Conservation (phyloP, 495 filamentous ascomycete genomes). For the Aspergillus diversus region DNA sequence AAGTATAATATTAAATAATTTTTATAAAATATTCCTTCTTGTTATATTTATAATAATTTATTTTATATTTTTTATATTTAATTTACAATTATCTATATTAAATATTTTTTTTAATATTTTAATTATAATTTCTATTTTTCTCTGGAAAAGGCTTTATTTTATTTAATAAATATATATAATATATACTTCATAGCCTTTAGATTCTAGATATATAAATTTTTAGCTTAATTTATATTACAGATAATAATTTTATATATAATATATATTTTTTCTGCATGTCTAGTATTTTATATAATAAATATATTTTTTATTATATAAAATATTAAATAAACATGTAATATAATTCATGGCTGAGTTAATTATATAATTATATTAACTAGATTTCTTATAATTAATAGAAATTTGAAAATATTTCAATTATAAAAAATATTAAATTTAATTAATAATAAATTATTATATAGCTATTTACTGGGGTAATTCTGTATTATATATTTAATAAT, state of each 20-base stretch:
- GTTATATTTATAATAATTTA: constrained; percentile 10
- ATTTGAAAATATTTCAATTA: constrained; percentile 16
- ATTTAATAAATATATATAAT: constrained; percentile 11
- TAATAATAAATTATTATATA: background rate
- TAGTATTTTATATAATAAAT: no score
- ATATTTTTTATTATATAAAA: no score
- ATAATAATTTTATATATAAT: no score
- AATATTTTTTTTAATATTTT: background rate
- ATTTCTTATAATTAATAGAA: background rate
- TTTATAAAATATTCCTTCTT: constrained; percentile 11
- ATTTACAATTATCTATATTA: background rate
- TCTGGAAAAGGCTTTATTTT: constrained; percentile 1
- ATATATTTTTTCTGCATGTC: no score
- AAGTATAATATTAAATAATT: constrained; percentile 13
- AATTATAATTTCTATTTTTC: constrained; percentile 13
- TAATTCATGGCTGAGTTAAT: no score
- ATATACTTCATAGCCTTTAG: no score
- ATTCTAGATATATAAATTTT: no score
- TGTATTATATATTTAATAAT: background rate
- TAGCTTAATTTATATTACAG: no score
- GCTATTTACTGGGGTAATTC: background rate
- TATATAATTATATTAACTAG: constrained; percentile 17
- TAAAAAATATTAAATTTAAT: background rate
- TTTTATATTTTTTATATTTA: constrained; percentile 12
- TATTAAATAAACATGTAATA: no score